Base-by-base conservation (phyloP, 805 yeast species). In the Candida krabiensis region DNA sequence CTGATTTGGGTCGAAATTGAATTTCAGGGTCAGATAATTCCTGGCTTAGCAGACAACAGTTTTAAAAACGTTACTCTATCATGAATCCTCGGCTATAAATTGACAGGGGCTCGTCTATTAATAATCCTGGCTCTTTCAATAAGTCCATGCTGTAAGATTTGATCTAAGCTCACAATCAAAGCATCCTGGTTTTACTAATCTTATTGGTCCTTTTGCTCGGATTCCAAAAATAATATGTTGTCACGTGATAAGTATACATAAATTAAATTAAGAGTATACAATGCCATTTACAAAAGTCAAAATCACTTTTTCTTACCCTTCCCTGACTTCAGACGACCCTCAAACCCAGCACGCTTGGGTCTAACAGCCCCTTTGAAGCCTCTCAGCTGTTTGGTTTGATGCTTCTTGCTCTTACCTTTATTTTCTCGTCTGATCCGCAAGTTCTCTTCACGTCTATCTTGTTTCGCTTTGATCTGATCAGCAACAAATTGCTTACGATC, bases 361-460 rank as follows among this genome's bases (percentile, higher is more conserved):
- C 68, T 70, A 19, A 71, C 71, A 15, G 66, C 63, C 25, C 83
- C 81, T 27, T 77, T 77, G 60, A 79, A 82, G 55, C 80, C 78
- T 59, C 77, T 77, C 49, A 73, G 67, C 67, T 79, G 79, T 62
- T 79, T 83, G 36, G 75, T 77, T 61, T 80, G 87, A 39, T 86
- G 75, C 59, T 84, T 85, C 49, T 85, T 74, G 62, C 82, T 82
- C 53, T 82, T 77, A 38, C 93, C 91, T 67, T 85, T 91, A 62
- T 85, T 84, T 26, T 85, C 96, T 55, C 76, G 83, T 65, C 96
- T 79, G 33, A 86, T 79, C 58, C 83, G 80, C 60, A 93, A 71
- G 58, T 93, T 93, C 52, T 88, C 96, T 55, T 90, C 96, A 63
- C 98, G 80, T 71, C 93, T 84, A 68, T 88, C 86, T 46, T 77